These are phyloP conservation scores for Auriculariales sp. DNA, from an alignment of 768 basidiomycete species.

Conservation along the genomic window DNA sequence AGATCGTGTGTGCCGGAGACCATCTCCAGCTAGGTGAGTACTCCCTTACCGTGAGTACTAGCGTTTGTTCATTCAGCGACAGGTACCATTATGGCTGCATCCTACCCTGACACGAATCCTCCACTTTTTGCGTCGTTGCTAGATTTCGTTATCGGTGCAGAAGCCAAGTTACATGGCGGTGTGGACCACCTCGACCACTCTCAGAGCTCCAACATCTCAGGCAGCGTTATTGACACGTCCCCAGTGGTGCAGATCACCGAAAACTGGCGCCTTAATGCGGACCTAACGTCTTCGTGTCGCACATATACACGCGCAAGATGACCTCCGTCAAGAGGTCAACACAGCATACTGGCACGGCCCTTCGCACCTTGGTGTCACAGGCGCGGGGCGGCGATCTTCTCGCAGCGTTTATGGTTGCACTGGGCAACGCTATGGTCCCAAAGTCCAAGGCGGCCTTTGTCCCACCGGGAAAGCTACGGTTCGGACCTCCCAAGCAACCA, in stretches of 20 bases:
- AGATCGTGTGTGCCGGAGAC: conserved; percentile 36
- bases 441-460: conserved; percentile 22
- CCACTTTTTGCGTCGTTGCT: conserved; percentile 34
- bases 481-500: conserved; percentile 7
- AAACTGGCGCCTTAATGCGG: conserved; percentile 37
- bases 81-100: conserved; percentile 32
- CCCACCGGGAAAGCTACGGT: conserved; percentile 13
- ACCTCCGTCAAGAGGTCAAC: conserved; percentile 33
- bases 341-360: conserved; percentile 24
- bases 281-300: conserved; percentile 39
- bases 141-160: conserved; percentile 26
- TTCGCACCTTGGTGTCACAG: conserved; percentile 14
- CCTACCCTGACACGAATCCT: conserved; percentile 27
- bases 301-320: conserved; percentile 26
- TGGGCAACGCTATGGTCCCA: conserved; percentile 31
- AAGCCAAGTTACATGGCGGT: conserved; percentile 9
- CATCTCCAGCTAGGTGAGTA: conserved; percentile 34
- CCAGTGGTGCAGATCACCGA: conserved; percentile 35
- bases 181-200: conserved; percentile 3
- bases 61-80: too few species aligned
- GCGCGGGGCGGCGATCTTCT: conserved; percentile 15
- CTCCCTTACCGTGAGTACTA: too few species aligned
- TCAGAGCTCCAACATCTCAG: conserved; percentile 9
- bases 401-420: conserved; percentile 24
- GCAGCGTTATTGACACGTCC: conserved; percentile 16